Evolutionary conservation across 352 stramenopile species (phyloP).

Genomic region (Pythium brachiatum): DNA sequence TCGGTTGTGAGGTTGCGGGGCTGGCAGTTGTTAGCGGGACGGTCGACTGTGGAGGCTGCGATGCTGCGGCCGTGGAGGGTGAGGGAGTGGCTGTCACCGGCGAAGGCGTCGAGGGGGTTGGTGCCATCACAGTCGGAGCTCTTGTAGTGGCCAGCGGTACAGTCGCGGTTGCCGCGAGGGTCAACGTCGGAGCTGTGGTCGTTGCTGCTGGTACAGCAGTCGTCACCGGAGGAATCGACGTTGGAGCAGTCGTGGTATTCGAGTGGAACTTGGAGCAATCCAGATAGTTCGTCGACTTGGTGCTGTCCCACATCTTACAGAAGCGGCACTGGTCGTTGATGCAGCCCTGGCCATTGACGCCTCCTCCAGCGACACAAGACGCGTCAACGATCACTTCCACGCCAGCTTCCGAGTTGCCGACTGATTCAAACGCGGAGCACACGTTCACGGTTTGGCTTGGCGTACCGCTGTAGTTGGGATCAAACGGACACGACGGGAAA

Average conservation of each 20-base stretch:
- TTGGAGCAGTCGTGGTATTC: neutral
- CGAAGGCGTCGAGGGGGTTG: neutral
- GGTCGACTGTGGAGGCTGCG: neutral
- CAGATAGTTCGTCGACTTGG: conserved; percentile 9
- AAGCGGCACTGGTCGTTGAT: conserved; percentile 23
- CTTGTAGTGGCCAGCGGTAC: neutral
- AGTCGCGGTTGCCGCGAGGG: neutral
- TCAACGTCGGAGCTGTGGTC: neutral
- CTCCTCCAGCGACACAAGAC: conserved; percentile 10
- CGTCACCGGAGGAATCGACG: neutral
- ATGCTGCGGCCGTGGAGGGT: neutral
- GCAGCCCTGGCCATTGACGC: conserved; percentile 24
- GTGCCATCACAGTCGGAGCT: neutral
- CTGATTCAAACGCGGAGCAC: conserved; percentile 9
- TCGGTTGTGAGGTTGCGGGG: neutral
- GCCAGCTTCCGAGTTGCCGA: conserved; percentile 7
- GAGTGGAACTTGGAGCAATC: conserved; percentile 5
- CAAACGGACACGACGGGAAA: conserved; percentile 35
- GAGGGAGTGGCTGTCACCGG: neutral
- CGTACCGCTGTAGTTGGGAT: conserved; percentile 13
- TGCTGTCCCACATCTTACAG: conserved; percentile 21
- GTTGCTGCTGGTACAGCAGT: neutral
- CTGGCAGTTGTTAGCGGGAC: neutral
- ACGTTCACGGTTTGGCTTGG: neutral
- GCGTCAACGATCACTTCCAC: conserved; percentile 18